Conservation (phyloP, 139 green algal species). For the Chlamydomonas sp. region DNA sequence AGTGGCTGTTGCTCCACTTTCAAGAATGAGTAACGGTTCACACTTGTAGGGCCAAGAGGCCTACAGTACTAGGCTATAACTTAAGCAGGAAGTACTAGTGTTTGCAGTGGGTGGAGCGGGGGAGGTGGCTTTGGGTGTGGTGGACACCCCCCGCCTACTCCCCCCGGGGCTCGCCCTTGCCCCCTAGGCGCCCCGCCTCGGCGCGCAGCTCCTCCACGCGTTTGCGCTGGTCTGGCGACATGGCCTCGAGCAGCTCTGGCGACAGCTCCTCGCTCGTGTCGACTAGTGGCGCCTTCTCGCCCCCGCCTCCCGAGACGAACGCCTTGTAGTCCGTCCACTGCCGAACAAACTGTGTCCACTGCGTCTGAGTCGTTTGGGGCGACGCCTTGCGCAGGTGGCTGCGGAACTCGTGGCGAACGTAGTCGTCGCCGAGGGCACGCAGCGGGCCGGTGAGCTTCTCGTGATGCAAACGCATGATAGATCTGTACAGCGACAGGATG, state of each 20-base stretch:
- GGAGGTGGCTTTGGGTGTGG: background rate
- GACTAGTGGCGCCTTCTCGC: background rate
- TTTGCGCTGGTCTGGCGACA: constrained; percentile 47
- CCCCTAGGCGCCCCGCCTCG: constrained; percentile 14
- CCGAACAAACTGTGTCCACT: constrained; percentile 61
- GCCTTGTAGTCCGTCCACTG: constrained; percentile 62
- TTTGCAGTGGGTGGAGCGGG: background rate
- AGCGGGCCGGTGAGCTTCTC: constrained; percentile 55
- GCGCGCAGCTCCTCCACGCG: constrained; percentile 43
- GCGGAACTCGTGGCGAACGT: constrained; percentile 57
- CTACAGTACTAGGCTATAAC: constrained; percentile 2
- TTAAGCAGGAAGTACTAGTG: background rate
- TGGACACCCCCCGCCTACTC: background rate
- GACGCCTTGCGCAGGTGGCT: constrained; percentile 44
- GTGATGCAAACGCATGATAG: constrained; percentile 58
- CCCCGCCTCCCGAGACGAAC: background rate
- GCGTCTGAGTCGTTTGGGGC: constrained; percentile 41
- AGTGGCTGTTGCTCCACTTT: no score
- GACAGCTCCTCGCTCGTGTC: constrained; percentile 26
- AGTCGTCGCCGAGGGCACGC: constrained; percentile 58
- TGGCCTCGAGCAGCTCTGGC: constrained; percentile 18
- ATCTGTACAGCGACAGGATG: constrained; percentile 42
- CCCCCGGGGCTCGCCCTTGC: background rate
- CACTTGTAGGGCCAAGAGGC: constrained; percentile 6
- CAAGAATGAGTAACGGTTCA: no score